These are phyloP conservation scores for Salix koriyanagi DNA, from an alignment of 345 rosid species.

Conservation along the genomic window DNA sequence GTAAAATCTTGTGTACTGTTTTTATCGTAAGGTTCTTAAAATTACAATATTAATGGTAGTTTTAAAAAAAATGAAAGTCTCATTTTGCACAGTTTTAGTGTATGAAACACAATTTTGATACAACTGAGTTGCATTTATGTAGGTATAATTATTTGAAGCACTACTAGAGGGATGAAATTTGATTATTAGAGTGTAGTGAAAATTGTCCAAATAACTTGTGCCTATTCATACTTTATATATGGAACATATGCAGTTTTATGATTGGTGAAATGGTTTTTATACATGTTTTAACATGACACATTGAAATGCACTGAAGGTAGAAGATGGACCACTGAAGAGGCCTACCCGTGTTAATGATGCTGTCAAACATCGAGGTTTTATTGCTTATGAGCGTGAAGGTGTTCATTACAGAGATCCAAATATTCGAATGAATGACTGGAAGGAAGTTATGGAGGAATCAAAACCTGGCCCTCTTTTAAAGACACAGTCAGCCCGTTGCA, in stretches of 20 bases:
- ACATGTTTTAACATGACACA: background rate
- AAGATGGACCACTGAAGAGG: constrained; percentile 41
- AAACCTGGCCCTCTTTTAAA: constrained; percentile 77
- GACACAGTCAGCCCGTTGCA: constrained; percentile 98
- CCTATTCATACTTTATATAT: background rate
- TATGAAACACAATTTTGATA: background rate
- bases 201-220: background rate
- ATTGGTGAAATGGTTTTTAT: background rate
- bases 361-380: constrained; percentile 75
- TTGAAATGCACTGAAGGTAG: constrained; percentile 31
- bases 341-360: constrained; percentile 65
- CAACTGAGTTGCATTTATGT: background rate
- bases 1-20: background rate
- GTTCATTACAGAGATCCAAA: constrained; percentile 85
- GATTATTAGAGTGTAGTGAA: too few relatives aligned
- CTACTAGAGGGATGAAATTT: background rate
- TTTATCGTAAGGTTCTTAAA: background rate
- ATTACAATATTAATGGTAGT: background rate
- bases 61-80: background rate
- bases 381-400: constrained; percentile 91
- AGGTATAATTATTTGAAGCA: background rate
- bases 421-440: constrained; percentile 82
- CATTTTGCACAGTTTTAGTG: background rate
- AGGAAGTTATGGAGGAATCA: constrained; percentile 83
- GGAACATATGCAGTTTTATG: background rate